A percentile compares a stretch with the other conserved stretches of the same genome.
Evolutionary conservation across 1,284 basidiomycete species (phyloP).

Genomic region (Cryptococcus sp.): DNA sequence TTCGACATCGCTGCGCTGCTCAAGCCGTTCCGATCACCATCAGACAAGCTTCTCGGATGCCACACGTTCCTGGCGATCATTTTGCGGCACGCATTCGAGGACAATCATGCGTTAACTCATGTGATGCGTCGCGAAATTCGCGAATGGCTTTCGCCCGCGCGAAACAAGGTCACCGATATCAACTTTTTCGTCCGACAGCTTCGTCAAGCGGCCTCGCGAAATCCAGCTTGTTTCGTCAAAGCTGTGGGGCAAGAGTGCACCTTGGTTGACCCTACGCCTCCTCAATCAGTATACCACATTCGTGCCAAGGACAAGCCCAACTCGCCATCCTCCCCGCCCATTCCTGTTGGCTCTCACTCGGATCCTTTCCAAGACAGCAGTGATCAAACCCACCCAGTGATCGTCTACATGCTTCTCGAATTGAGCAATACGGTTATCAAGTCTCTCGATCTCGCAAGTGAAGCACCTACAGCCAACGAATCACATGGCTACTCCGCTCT

Average conservation of each 20-base stretch:
- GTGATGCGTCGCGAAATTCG: slow-evolving; percentile 83
- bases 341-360: slow-evolving; percentile 3
- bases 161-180: slow-evolving; percentile 71
- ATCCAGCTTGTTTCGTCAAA: slow-evolving; percentile 75
- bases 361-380: slow-evolving; percentile 58
- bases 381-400: slow-evolving; percentile 23
- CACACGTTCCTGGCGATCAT: slow-evolving; percentile 85
- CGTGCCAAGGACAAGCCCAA: slow-evolving; percentile 52
- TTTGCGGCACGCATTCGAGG: slow-evolving; percentile 87
- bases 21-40: slow-evolving; percentile 53
- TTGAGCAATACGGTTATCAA: slow-evolving; percentile 22
- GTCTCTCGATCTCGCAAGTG: slow-evolving; percentile 3
- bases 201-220: slow-evolving; percentile 77
- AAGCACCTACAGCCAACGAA: slow-evolving; percentile 1
- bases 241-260: slow-evolving; percentile 70
- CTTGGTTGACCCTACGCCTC: slow-evolving; percentile 67
- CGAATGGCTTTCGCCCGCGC: slow-evolving; percentile 70
- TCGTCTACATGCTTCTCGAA: slow-evolving; percentile 41
- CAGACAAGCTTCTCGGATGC: slow-evolving; percentile 58
- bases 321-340: slow-evolving; percentile 2
- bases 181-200: slow-evolving; percentile 73
- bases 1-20: slow-evolving; percentile 60
- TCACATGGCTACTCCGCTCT: slow-evolving; percentile 68
- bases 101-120: slow-evolving; percentile 64
- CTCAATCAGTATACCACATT: slow-evolving; percentile 63